A percentile compares a stretch with the other conserved stretches of the same genome.
Evolutionary conservation across 1,284 basidiomycete genomes (phyloP).

Genomic region (Chalciporus sp.): DNA sequence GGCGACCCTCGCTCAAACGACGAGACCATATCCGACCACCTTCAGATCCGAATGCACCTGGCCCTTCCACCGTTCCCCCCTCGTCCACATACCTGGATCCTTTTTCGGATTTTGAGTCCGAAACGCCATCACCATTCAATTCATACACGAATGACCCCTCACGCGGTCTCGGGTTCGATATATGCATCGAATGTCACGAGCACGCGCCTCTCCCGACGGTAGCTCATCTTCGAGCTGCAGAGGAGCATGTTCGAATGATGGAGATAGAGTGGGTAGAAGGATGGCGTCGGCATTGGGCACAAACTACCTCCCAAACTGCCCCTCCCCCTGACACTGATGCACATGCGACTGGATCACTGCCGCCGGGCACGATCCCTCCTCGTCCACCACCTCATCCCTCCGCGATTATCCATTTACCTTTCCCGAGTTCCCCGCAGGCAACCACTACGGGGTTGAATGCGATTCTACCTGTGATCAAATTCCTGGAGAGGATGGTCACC

Average conservation of each 20-base stretch:
- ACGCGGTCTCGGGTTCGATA: constrained; percentile 67
- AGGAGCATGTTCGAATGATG: constrained; percentile 66
- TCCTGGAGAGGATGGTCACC: constrained; percentile 60
- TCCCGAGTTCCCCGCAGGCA: constrained; percentile 65
- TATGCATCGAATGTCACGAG: constrained; percentile 88
- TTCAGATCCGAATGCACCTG: constrained; percentile 3
- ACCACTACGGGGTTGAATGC: constrained; percentile 49
- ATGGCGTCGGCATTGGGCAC: constrained; percentile 32
- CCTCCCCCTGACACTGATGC: background rate
- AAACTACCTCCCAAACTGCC: background rate
- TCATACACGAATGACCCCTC: constrained; percentile 58
- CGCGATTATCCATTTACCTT: constrained; percentile 72
- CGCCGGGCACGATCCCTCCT: constrained; percentile 40
- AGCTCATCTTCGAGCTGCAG: constrained; percentile 65
- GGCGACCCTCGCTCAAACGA: constrained; percentile 26
- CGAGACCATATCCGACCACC: constrained; percentile 2
- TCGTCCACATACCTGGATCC: constrained; percentile 16
- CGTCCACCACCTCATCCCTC: constrained; percentile 71
- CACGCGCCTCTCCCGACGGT: constrained; percentile 66
- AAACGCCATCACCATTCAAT: constrained; percentile 53
- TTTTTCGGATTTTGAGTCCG: constrained; percentile 17
- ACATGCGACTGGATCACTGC: background rate
- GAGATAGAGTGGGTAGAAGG: constrained; percentile 62
- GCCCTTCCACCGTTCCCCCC: constrained; percentile 1
- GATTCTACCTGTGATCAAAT: constrained; percentile 59